Evolutionary conservation across 2,329 filamentous ascomycete species (phyloP).

Genomic region (Neoscytalidium dimidiatum): DNA sequence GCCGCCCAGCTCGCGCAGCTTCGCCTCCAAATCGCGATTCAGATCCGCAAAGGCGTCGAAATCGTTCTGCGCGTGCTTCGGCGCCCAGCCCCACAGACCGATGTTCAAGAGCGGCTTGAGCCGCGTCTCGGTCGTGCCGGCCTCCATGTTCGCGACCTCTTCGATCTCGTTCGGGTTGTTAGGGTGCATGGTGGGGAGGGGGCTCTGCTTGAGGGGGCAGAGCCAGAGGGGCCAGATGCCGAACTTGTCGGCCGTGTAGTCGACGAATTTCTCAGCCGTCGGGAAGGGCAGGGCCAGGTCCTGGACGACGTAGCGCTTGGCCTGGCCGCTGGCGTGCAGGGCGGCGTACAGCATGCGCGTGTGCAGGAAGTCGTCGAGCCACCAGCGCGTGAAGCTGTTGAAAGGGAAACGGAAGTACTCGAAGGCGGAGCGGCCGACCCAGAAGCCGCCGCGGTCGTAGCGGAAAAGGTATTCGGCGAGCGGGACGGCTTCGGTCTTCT

Average conservation of each 20-base stretch:
- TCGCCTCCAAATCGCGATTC: constrained; percentile 63
- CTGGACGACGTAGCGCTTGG: constrained; percentile 64
- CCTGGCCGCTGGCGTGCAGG: constrained; percentile 62
- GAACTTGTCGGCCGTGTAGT: constrained; percentile 42
- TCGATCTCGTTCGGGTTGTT: not conserved
- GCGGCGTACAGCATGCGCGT: constrained; percentile 68
- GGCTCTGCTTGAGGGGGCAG: constrained; percentile 42
- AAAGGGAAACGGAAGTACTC: constrained; percentile 66
- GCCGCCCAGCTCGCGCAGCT: constrained; percentile 60
- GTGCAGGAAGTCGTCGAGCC: constrained; percentile 64
- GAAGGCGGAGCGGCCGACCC: constrained; percentile 65
- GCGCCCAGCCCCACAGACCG: constrained; percentile 68
- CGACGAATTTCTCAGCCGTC: constrained; percentile 46
- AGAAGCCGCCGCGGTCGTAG: constrained; percentile 71
- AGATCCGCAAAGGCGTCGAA: constrained; percentile 47
- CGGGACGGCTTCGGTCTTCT: constrained; percentile 58
- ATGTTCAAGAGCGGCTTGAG: constrained; percentile 54
- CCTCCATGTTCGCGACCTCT: not conserved
- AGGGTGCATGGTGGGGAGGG: constrained; percentile 2
- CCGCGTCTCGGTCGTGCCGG: constrained; percentile 29
- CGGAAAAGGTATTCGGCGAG: constrained; percentile 69
- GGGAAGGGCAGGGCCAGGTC: constrained; percentile 56
- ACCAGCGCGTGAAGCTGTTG: constrained; percentile 62
- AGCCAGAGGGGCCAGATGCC: constrained; percentile 53
- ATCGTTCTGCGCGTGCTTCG: constrained; percentile 20